Evolutionary conservation across 2,329 filamentous ascomycete species (phyloP).

Genomic region (Neocatenulostroma microsporum): DNA sequence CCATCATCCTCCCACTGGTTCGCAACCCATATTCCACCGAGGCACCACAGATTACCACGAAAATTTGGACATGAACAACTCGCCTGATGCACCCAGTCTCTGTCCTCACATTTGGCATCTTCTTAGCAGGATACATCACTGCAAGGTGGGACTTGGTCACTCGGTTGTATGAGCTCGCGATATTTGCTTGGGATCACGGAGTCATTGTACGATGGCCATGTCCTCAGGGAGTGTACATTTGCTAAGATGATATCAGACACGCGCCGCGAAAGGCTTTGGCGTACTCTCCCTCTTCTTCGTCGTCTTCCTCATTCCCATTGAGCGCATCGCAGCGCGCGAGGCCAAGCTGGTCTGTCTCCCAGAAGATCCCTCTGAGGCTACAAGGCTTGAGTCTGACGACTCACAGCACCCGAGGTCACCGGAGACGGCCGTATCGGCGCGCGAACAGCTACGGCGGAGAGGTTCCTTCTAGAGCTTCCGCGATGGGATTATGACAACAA

Average conservation of each 20-base stretch:
- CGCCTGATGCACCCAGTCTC: slow-evolving; percentile 89
- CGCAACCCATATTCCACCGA: too few species aligned
- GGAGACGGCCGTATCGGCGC: slow-evolving; percentile 77
- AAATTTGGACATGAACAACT: slow-evolving; percentile 5
- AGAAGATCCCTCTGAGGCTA: background rate
- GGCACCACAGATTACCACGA: too few species aligned
- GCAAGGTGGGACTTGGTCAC: slow-evolving; percentile 98
- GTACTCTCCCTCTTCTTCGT: slow-evolving; percentile 79
- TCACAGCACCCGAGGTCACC: slow-evolving; percentile 71
- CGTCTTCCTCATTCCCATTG: slow-evolving; percentile 73
- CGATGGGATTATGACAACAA: slow-evolving; percentile 55
- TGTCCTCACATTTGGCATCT: slow-evolving; percentile 89
- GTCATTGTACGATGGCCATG: slow-evolving; percentile 66
- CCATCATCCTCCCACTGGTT: too few species aligned
- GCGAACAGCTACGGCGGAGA: slow-evolving; percentile 87
- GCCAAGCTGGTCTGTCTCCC: slow-evolving; percentile 62
- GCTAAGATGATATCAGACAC: slow-evolving; percentile 56
- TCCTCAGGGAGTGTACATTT: too few species aligned
- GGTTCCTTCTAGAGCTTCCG: slow-evolving; percentile 67
- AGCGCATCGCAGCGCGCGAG: slow-evolving; percentile 73
- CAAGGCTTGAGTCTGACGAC: slow-evolving; percentile 18
- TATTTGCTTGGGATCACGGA: slow-evolving; percentile 98
- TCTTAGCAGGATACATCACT: slow-evolving; percentile 98
- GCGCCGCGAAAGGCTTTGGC: slow-evolving; percentile 76
- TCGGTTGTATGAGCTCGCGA: slow-evolving; percentile 88